Base-by-base conservation (phyloP, 1,284 basidiomycete species). In the Irpex rosettiformis region DNA sequence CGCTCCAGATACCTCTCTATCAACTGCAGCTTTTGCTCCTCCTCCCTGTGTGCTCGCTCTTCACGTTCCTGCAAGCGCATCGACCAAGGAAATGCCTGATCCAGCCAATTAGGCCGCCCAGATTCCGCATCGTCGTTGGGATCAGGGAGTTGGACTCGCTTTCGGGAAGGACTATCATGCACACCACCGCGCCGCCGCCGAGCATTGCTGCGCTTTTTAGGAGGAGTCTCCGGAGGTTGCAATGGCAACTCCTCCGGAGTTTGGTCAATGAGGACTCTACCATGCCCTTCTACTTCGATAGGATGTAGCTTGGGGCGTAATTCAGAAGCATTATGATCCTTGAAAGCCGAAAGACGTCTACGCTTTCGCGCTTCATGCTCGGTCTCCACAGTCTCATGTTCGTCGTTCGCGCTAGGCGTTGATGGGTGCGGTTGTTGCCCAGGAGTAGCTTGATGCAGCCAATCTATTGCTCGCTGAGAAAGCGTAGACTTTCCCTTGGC, bases 11-110 rank as follows among this genome's bases (percentile, higher is more conserved):
- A 87, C 40, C 77, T 73, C 67, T 82, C 81, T 55, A 86, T 83
- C 75, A 77, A 78, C 64, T 71, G 75, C 67, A 86, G 70, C 66
- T 83, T 78, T 65, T 88, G 83, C 62, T 80, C 80, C 64, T 83
- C 77, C 65, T 84, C 79, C 64, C 77, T 80, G 25, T 43, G 21
- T 16, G 77, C 75, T 52, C 75, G 64, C 47, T 83, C 80, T 18
- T 75, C 73, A 42, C 80, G 77, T 68, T 86, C 81, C 62, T 82
- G 78, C 18, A 72, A 74, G 55, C 85, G 76, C 62, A 86, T 66
- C 54, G 79, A 77, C 90, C 90, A 93, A 16, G 90, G 90, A 65
- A 91, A 90, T 66, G 84, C 82, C 11, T 75, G 63, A 65, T 93
- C 90, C 6, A 85, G 83, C 90, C 90, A 93, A 67, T 88, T 85